Percentiles rank a stretch among this genome's conserved stretches.
Evolutionary conservation across 2,329 filamentous ascomycete species (phyloP).

Genomic region (Phaeosphaeria sp.): DNA sequence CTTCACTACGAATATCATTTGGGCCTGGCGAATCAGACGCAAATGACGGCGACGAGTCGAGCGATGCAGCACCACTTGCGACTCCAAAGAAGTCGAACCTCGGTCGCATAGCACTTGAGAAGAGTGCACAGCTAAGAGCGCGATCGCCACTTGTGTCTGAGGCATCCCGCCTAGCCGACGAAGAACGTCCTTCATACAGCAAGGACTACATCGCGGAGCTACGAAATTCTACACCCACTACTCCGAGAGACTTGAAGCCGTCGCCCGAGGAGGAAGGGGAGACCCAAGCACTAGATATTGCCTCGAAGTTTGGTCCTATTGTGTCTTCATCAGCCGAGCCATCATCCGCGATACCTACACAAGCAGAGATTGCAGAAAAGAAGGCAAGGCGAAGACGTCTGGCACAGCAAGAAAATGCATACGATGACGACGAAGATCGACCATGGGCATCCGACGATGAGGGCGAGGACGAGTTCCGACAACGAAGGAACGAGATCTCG

Average conservation of each 20-base stretch:
- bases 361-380: constrained; percentile 86
- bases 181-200: constrained; percentile 80
- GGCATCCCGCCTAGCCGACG: constrained; percentile 62
- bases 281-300: constrained; percentile 54
- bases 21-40: constrained; percentile 64
- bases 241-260: constrained; percentile 68
- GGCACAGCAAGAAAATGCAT: constrained; percentile 71
- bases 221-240: constrained; percentile 83
- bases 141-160: constrained; percentile 55
- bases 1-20: constrained; percentile 79
- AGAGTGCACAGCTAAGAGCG: constrained; percentile 68
- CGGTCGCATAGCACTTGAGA: constrained; percentile 70
- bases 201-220: constrained; percentile 87
- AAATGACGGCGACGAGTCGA: constrained; percentile 60
- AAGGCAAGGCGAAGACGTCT: constrained; percentile 86
- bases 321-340: constrained; percentile 42
- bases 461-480: constrained; percentile 49
- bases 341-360: constrained; percentile 71
- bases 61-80: constrained; percentile 57
- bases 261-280: constrained; percentile 52
- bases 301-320: constrained; percentile 63
- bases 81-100: constrained; percentile 70
- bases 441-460: constrained; percentile 50
- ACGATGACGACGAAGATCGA: constrained; percentile 58
- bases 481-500: constrained; percentile 52